phyloP scores from a whole-genome alignment of 768 basidiomycete species.

The Agaricus blazei region DNA sequence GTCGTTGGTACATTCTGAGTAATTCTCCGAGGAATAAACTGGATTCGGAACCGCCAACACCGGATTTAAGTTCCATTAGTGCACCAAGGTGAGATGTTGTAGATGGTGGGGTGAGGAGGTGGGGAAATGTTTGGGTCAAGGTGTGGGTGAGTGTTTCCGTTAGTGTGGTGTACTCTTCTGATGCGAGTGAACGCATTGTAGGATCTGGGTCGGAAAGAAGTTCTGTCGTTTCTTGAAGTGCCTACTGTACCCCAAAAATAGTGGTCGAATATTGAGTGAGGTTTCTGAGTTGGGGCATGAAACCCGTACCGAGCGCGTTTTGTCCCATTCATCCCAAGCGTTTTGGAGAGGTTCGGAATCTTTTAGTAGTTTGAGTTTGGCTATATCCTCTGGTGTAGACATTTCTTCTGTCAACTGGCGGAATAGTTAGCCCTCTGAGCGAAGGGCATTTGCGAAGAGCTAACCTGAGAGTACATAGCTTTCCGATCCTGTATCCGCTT shows the following conservation, averaged over 20 bases:
- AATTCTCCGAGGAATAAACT: slow-evolving; percentile 77
- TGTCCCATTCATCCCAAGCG: slow-evolving; percentile 64
- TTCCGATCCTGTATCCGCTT: slow-evolving; percentile 48
- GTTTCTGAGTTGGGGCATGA: not conserved
- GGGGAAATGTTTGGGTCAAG: slow-evolving; percentile 50
- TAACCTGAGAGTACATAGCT: slow-evolving; percentile 38
- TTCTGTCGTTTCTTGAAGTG: slow-evolving; percentile 53
- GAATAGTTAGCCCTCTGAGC: slow-evolving; percentile 8
- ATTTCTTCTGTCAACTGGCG: slow-evolving; percentile 47
- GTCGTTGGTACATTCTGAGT: slow-evolving; percentile 75
- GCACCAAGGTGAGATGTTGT: slow-evolving; percentile 64
- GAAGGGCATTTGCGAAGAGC: slow-evolving; percentile 8
- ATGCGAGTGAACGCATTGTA: slow-evolving; percentile 68
- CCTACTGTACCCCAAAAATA: slow-evolving; percentile 38
- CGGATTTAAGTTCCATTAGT: slow-evolving; percentile 86
- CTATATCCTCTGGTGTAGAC: slow-evolving; percentile 53
- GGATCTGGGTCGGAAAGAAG: slow-evolving; percentile 73
- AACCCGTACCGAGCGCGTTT: slow-evolving; percentile 49
- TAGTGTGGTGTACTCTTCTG: slow-evolving; percentile 56
- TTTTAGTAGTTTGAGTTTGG: slow-evolving; percentile 54
- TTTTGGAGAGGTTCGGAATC: slow-evolving; percentile 62
- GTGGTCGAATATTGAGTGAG: not conserved
- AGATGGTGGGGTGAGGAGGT: slow-evolving; percentile 70
- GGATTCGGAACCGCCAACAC: slow-evolving; percentile 89
- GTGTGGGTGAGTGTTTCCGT: slow-evolving; percentile 27